Evolutionary conservation across 1,284 basidiomycete species (phyloP).

Genomic region (Apiotrichum veenhuisii): DNA sequence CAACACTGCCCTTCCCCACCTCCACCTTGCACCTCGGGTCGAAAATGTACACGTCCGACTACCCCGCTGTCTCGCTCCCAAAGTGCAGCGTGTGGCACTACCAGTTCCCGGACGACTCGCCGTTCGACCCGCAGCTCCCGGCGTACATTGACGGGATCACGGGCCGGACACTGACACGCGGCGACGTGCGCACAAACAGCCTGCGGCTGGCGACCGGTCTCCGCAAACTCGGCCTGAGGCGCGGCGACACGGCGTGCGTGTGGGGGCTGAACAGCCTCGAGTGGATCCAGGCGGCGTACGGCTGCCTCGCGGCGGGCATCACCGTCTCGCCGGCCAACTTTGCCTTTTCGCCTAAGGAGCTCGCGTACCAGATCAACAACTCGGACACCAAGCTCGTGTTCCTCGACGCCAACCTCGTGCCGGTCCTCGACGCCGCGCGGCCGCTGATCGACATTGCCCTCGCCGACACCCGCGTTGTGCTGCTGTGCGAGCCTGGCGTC

Average conservation of each 20-base stretch:
- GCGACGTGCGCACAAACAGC: constrained; percentile 56
- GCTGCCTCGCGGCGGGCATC: constrained; percentile 46
- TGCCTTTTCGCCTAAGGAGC: constrained; percentile 37
- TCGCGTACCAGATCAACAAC: constrained; percentile 51
- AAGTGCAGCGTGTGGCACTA: constrained; percentile 14
- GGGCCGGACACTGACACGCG: constrained; percentile 58
- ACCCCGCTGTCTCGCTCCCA: constrained; percentile 28
- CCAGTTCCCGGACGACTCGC: neutral
- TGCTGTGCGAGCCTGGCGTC: constrained; percentile 12
- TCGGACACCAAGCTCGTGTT: constrained; percentile 58
- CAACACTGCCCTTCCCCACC: neutral
- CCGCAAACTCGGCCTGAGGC: constrained; percentile 27
- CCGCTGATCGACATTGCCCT: neutral
- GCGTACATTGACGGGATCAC: constrained; percentile 67
- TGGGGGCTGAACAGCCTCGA: constrained; percentile 57
- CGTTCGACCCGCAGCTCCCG: constrained; percentile 35
- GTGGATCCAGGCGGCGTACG: constrained; percentile 58
- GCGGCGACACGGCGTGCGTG: constrained; percentile 37
- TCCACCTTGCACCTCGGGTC: neutral
- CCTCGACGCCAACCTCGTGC: constrained; percentile 56
- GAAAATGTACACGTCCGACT: constrained; percentile 26
- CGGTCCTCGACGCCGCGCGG: constrained; percentile 31
- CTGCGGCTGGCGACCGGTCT: constrained; percentile 59
- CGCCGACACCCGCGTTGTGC: constrained; percentile 1
- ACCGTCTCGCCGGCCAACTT: constrained; percentile 40